phyloP scores from a whole-genome alignment of 371 early-diverging fungal genomes.

The Mortierella sp. region DNA sequence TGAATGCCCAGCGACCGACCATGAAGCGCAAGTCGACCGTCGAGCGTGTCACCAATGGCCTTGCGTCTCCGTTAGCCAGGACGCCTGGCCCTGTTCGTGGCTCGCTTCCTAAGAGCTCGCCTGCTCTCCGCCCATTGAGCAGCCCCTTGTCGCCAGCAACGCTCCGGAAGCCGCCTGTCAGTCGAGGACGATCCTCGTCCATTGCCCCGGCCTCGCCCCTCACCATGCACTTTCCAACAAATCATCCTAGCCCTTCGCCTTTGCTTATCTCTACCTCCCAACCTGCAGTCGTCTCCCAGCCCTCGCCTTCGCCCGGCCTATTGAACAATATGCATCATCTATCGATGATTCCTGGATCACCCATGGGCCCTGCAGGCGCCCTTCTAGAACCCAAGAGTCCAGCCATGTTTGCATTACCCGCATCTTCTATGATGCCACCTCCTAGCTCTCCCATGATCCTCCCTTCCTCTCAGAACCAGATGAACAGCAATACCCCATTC shows the following conservation, averaged over 20 bases:
- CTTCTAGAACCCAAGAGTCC: constrained; percentile 37
- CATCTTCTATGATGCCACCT: constrained; percentile 53
- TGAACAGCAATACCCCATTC: constrained; percentile 22
- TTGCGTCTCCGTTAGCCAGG: constrained; percentile 22
- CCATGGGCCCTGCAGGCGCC: constrained; percentile 18
- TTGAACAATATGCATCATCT: constrained; percentile 51
- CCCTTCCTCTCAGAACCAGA: constrained; percentile 28
- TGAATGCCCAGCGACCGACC: constrained; percentile 34
- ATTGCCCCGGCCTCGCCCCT: constrained; percentile 48
- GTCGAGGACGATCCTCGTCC: constrained; percentile 30
- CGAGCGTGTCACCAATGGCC: constrained; percentile 37
- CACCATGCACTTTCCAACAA: constrained; percentile 50
- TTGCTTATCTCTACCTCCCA: constrained; percentile 46
- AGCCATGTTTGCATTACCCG: constrained; percentile 45
- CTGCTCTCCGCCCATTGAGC: constrained; percentile 34
- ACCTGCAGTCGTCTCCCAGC: constrained; percentile 15
- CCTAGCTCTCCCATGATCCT: constrained; percentile 51
- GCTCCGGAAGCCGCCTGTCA: constrained; percentile 38
- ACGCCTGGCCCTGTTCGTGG: constrained; percentile 38
- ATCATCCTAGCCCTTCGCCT: constrained; percentile 36
- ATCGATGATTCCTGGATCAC: constrained; percentile 47
- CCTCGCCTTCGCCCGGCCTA: constrained; percentile 44
- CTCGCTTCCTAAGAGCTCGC: constrained; percentile 46
- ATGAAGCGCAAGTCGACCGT: constrained; percentile 39
- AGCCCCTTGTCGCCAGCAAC: constrained; percentile 50